Conservation (phyloP, 306 rosid genomes). For the Lablab purpureus region DNA sequence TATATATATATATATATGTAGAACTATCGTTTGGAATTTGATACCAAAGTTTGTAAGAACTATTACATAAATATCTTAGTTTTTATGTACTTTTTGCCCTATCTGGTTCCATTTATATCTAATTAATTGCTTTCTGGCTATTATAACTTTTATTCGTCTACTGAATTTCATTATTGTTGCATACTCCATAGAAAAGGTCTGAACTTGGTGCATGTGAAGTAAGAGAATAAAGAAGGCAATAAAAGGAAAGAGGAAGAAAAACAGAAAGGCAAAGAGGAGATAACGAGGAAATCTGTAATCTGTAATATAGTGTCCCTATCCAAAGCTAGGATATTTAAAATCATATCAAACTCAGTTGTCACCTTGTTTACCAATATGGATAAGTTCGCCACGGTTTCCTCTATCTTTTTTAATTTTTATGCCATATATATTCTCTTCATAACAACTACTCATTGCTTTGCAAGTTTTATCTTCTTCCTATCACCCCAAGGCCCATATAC, state of each 20-base stretch:
- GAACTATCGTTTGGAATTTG: background rate
- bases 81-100: background rate
- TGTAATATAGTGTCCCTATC: background rate
- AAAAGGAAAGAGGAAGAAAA: background rate
- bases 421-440: too few relatives aligned
- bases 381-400: conserved; percentile 1
- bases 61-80: background rate
- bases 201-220: background rate
- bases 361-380: conserved; percentile 5
- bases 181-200: background rate
- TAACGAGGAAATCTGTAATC: too few relatives aligned
- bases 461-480: background rate
- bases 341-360: background rate
- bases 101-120: conserved; percentile 6
- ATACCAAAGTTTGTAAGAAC: conserved; percentile 5
- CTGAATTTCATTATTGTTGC: background rate
- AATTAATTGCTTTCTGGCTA: background rate
- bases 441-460: too few relatives aligned
- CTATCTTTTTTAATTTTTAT: background rate
- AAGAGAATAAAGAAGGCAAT: background rate
- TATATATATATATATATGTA: too few relatives aligned
- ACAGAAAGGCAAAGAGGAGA: background rate
- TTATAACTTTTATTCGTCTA: background rate
- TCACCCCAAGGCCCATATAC: too few relatives aligned
- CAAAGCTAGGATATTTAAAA: conserved; percentile 4